Evolutionary conservation across 2,329 filamentous ascomycete genomes (phyloP).

Genomic region (Hortaea werneckii): DNA sequence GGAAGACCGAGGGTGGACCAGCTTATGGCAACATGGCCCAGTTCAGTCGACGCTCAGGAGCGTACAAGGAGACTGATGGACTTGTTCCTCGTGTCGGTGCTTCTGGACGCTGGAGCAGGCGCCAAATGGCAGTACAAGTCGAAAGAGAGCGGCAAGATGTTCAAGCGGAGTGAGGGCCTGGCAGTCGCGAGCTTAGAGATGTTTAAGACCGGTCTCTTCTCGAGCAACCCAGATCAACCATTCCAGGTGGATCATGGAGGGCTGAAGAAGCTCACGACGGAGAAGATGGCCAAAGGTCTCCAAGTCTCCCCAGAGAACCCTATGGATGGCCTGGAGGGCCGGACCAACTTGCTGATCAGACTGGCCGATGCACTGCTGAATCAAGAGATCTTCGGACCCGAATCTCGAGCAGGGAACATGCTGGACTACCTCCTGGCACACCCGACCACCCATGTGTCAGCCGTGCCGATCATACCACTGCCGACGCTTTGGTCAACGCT

Average conservation of each 20-base stretch:
- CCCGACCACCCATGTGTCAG: slow-evolving; percentile 77
- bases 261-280: slow-evolving; percentile 61
- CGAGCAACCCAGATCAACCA: slow-evolving; percentile 68
- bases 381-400: slow-evolving; percentile 70
- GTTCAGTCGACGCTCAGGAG: slow-evolving; percentile 59
- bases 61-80: slow-evolving; percentile 66
- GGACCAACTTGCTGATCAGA: slow-evolving; percentile 66
- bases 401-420: slow-evolving; percentile 86
- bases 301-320: slow-evolving; percentile 75
- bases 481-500: slow-evolving; percentile 85
- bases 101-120: slow-evolving; percentile 81
- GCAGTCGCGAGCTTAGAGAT: slow-evolving; percentile 73
- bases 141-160: slow-evolving; percentile 72
- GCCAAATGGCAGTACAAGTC: slow-evolving; percentile 89
- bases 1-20: slow-evolving; percentile 63
- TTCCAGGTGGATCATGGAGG: slow-evolving; percentile 83
- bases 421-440: slow-evolving; percentile 91
- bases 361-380: slow-evolving; percentile 70
- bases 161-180: slow-evolving; percentile 77
- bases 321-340: slow-evolving; percentile 74
- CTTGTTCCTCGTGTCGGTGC: slow-evolving; percentile 68
- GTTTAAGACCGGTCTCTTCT: slow-evolving; percentile 89
- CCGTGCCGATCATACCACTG: slow-evolving; percentile 74
- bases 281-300: slow-evolving; percentile 67
- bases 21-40: slow-evolving; percentile 59